Percentiles rank a stretch among this genome's conserved stretches.
phyloP scores from a whole-genome alignment of 2,329 filamentous ascomycete species.

The Fusarium subtropicale region DNA sequence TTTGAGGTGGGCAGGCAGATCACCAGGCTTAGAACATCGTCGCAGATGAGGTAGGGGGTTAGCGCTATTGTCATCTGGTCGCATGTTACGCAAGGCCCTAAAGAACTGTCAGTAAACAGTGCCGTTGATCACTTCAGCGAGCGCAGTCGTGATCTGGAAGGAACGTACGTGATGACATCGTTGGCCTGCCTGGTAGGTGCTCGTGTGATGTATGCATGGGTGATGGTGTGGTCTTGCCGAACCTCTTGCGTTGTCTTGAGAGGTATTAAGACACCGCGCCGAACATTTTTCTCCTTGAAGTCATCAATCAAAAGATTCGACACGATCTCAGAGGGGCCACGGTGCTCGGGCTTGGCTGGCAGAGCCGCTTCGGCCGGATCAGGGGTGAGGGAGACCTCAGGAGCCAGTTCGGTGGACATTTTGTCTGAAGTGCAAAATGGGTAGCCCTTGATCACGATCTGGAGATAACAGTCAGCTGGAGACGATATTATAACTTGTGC shows the following conservation, averaged over 20 bases:
- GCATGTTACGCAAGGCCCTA: conserved; percentile 67
- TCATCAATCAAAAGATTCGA: conserved; percentile 56
- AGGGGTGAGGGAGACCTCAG: conserved; percentile 18
- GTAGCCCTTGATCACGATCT: not conserved
- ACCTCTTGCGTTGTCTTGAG: conserved; percentile 74
- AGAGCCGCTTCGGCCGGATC: conserved; percentile 22
- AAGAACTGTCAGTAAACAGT: conserved; percentile 30
- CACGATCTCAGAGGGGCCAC: conserved; percentile 42
- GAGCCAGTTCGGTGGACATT: conserved; percentile 31
- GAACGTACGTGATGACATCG: conserved; percentile 75
- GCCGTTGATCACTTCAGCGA: not conserved
- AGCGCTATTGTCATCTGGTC: conserved; percentile 68
- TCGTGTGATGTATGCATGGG: conserved; percentile 76
- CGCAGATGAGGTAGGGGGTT: conserved; percentile 78
- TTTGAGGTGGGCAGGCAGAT: conserved; percentile 74
- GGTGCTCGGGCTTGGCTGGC: conserved; percentile 36
- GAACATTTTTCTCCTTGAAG: conserved; percentile 52
- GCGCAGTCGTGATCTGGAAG: not conserved
- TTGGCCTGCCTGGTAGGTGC: conserved; percentile 79
- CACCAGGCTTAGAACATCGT: conserved; percentile 77
- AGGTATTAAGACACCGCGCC: conserved; percentile 66
- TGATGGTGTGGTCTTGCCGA: conserved; percentile 67
- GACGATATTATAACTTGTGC: not conserved
- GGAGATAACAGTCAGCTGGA: not conserved
- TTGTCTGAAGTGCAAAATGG: conserved; percentile 5